Percentiles rank a stretch among this genome's conserved stretches.
These are phyloP conservation scores for Neocatenulostroma microsporum DNA, from an alignment of 2,329 filamentous ascomycete species.

Conservation along the genomic window DNA sequence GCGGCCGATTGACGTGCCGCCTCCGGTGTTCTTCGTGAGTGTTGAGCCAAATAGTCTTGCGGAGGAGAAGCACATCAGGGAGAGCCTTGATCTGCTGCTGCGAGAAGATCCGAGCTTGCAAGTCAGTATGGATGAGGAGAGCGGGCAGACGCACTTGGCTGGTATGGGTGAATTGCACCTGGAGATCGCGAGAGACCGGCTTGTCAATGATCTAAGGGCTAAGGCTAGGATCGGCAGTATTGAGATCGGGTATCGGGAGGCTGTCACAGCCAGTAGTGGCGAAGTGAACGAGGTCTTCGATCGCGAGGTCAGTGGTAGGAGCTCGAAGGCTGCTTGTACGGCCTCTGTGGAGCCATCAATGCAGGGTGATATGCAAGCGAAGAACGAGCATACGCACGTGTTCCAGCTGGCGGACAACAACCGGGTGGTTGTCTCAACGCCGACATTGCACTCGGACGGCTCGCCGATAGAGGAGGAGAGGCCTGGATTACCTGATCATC, in stretches of 20 bases:
- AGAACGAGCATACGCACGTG: constrained; percentile 15
- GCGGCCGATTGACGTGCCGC: constrained; percentile 78
- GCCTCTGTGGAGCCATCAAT: constrained; percentile 48
- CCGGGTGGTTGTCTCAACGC: constrained; percentile 50
- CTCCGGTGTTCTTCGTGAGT: constrained; percentile 93
- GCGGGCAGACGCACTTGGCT: constrained; percentile 84
- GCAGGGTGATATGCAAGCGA: constrained; percentile 21
- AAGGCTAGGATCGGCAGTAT: constrained; percentile 81
- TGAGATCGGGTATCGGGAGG: constrained; percentile 92
- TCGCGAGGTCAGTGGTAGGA: constrained; percentile 69
- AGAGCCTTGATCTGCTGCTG: constrained; percentile 67
- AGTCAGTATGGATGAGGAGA: constrained; percentile 77
- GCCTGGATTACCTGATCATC: constrained; percentile 47
- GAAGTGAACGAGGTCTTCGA: constrained; percentile 62
- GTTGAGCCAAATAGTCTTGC: constrained; percentile 72
- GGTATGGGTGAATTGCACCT: constrained; percentile 96
- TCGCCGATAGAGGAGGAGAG: constrained; percentile 34
- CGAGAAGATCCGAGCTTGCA: constrained; percentile 89
- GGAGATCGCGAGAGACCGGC: constrained; percentile 81
- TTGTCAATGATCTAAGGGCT: constrained; percentile 81
- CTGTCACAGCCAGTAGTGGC: constrained; percentile 52
- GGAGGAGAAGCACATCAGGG: constrained; percentile 71
- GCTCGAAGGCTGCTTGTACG: constrained; percentile 68
- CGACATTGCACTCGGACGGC: constrained; percentile 38
- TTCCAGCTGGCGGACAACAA: constrained; percentile 60